These are phyloP conservation scores for Fraxinus platypoda DNA, from an alignment of 305 asterid genomes.

Conservation along the genomic window DNA sequence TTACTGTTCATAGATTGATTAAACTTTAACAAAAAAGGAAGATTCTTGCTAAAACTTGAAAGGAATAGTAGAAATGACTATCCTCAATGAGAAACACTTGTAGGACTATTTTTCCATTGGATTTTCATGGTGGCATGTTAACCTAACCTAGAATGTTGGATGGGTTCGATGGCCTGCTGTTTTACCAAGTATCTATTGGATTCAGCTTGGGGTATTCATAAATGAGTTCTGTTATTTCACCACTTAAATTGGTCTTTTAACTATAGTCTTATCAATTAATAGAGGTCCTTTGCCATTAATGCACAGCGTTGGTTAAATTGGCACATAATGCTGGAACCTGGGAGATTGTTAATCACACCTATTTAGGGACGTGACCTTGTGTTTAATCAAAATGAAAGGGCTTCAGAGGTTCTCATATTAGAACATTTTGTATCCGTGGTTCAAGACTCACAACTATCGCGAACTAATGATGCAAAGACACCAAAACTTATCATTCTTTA, in stretches of 20 bases:
- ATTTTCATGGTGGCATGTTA: background rate
- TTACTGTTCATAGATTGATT: background rate
- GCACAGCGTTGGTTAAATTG: background rate
- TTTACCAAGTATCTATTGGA: background rate
- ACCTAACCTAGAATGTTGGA: background rate
- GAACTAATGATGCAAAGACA: background rate
- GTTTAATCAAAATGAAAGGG: constrained; percentile 1
- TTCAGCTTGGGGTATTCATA: background rate
- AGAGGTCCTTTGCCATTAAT: background rate
- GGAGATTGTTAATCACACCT: background rate
- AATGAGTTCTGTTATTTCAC: background rate
- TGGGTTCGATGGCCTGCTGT: background rate
- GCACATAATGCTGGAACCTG: background rate
- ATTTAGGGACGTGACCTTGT: background rate
- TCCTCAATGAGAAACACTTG: background rate
- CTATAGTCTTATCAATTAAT: background rate
- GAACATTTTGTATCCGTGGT: background rate
- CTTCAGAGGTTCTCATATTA: background rate
- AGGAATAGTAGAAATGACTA: background rate
- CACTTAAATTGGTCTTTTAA: background rate
- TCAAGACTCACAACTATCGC: background rate
- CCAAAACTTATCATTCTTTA: background rate
- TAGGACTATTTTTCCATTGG: background rate
- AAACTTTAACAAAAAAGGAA: background rate
- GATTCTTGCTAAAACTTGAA: background rate